phyloP scores from a whole-genome alignment of 345 rosid genomes.

The Melastoma malabathricum region DNA sequence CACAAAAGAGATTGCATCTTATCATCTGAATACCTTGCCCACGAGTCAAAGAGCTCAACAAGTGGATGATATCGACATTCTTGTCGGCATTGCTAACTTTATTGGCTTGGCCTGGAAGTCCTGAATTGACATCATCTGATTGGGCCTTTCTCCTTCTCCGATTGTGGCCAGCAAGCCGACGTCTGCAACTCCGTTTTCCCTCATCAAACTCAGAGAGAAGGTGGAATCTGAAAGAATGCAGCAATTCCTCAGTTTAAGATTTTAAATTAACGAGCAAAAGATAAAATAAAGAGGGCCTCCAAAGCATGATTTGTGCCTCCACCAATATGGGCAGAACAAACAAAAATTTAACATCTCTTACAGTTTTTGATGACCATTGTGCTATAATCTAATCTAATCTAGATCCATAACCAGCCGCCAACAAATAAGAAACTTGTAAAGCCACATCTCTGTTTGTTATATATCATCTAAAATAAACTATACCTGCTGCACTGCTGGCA shows the following conservation, averaged over 20 bases:
- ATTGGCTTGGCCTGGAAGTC: conserved; percentile 35
- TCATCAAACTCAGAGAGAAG: conserved; percentile 73
- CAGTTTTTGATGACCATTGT: no score
- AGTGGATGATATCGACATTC: conserved; percentile 53
- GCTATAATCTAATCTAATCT: no score
- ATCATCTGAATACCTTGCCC: conserved; percentile 41
- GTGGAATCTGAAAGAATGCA: conserved; percentile 45
- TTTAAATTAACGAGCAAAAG: no score
- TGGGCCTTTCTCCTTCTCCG: conserved; percentile 69
- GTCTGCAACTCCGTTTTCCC: conserved; percentile 83
- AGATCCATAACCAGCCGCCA: no score
- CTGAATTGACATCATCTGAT: conserved; percentile 52
- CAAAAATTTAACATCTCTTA: no score
- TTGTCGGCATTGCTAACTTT: conserved; percentile 19
- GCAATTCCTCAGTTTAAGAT: not conserved
- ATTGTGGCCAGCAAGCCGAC: conserved; percentile 80
- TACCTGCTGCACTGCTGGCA: conserved; percentile 99
- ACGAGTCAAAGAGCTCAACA: conserved; percentile 49
- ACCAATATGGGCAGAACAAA: no score
- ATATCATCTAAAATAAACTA: no score
- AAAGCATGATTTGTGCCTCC: no score
- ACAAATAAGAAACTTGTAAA: no score
- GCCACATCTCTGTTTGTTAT: no score
- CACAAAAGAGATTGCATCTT: conserved; percentile 1
- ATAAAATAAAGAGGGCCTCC: no score